These are phyloP conservation scores for Golubevia pallescens DNA, from an alignment of 1,284 basidiomycete genomes.

Conservation along the genomic window DNA sequence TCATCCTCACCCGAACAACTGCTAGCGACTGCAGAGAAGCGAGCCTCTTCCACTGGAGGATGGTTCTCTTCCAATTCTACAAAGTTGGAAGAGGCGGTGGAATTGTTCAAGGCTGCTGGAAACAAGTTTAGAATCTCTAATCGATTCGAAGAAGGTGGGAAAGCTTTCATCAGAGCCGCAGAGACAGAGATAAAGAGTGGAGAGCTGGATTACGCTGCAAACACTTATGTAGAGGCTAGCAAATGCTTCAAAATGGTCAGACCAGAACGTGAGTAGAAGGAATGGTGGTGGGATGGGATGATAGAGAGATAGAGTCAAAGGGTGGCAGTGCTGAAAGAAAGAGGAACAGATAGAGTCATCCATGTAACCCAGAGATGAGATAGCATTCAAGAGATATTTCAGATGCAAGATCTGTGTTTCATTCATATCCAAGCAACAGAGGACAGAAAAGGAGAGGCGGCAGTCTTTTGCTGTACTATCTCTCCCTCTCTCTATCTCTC, in stretches of 20 bases:
- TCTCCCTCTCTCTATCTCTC: too few species aligned
- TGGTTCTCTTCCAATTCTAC: constrained; percentile 66
- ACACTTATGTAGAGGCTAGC: constrained; percentile 60
- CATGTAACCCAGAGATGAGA: too few species aligned
- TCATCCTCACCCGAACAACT: constrained; percentile 67
- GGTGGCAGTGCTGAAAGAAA: too few species aligned
- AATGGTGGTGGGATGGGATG: background rate
- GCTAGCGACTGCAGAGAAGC: constrained; percentile 88
- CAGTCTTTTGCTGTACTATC: too few species aligned
- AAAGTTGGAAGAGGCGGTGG: constrained; percentile 79
- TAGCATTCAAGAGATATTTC: too few species aligned
- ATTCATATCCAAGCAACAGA: too few species aligned
- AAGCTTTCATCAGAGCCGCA: constrained; percentile 54
- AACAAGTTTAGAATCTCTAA: constrained; percentile 96
- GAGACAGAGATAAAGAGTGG: constrained; percentile 55
- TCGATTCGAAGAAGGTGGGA: constrained; percentile 80
- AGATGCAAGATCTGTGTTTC: too few species aligned
- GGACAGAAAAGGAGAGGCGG: too few species aligned
- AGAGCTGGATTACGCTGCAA: constrained; percentile 61
- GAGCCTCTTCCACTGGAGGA: constrained; percentile 76
- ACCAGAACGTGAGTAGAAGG: constrained; percentile 32
- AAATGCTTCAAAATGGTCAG: constrained; percentile 58
- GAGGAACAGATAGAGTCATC: too few species aligned
- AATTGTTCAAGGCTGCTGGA: constrained; percentile 90
- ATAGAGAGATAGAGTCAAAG: background rate